Conservation (phyloP, 164 flowering plant genomes). For the Aristolochia californica region DNA sequence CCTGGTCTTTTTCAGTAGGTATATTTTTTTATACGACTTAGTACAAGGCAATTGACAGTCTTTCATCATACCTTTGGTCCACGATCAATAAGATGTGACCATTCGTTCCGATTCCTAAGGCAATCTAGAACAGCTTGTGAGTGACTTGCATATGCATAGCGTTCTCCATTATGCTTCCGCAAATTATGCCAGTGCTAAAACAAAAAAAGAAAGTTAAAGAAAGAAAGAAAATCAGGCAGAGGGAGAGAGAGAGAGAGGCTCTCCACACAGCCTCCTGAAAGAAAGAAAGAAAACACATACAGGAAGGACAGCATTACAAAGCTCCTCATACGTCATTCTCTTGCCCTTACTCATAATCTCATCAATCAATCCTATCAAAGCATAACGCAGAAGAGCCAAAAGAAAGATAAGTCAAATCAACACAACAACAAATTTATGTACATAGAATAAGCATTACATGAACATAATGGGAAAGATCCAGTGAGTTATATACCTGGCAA, state of each 20-base stretch:
- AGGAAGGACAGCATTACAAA: slow-evolving; percentile 83
- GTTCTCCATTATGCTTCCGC: slow-evolving; percentile 95
- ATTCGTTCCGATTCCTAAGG: slow-evolving; percentile 79
- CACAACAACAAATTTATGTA: background rate
- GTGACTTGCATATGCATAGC: slow-evolving; percentile 91
- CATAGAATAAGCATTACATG: background rate
- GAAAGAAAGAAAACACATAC: slow-evolving; percentile 27
- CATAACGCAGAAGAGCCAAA: slow-evolving; percentile 1
- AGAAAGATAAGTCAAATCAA: background rate
- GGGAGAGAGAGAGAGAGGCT: background rate
- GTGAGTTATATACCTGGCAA: slow-evolving; percentile 57
- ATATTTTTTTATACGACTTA: too few species aligned
- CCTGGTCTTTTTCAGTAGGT: background rate
- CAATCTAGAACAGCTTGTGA: slow-evolving; percentile 98
- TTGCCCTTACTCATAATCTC: slow-evolving; percentile 85
- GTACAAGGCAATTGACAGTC: background rate
- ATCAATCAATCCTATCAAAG: slow-evolving; percentile 52
- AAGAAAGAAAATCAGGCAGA: background rate
- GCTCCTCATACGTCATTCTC: slow-evolving; percentile 86
- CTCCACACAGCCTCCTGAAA: background rate
- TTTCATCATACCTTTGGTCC: slow-evolving; percentile 72
- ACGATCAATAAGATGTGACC: slow-evolving; percentile 90
- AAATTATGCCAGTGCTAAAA: slow-evolving; percentile 78
- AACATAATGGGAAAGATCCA: background rate
- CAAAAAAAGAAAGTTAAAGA: background rate